Evolutionary conservation across 2,329 filamentous ascomycete genomes (phyloP), one percentile per base, ranked within the genome.

Genomic region (Sclerotinia spermophila): DNA sequence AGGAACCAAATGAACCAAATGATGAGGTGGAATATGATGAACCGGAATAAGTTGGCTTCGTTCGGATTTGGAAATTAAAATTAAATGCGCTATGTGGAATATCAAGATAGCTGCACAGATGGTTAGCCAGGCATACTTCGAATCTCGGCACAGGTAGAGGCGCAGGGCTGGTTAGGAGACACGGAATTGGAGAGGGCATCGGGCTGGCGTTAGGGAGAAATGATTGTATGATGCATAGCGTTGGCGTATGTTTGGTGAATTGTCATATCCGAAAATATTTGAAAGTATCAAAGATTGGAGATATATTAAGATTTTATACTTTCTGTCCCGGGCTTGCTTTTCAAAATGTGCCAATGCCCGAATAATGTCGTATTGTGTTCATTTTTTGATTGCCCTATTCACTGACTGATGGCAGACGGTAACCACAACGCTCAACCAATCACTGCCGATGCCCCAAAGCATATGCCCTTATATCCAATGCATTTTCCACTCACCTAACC

Each of bases 1-100:
- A 87, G 76, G 94, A 97, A 80, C 91, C 93, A 8, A 84, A 86
- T 55, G 94, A 97, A 80, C 91, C 93, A 8, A 84, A 86, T 55
- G 90, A 93, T 73, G 86, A 87, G 62, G 84, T 86, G 72, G 86
- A 89, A 51, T 71, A 75, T 56, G 84, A 84, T 19, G 82, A 83
- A 59, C 80, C 30, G 42, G 66, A 77, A 55, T 76, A 78, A 44
- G 21, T 1, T 35, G 42, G 42, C 33, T n/a, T 48, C 3, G 42
- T n/a, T n/a, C 19, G 60, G 3, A 5, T n/a, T 30, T 35, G 30
- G 60, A 33, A 13, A 10, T 13, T n/a, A 21, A 62, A 48, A 35
- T 3, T 13, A n/a, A 21, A 24, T n/a, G 3, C 5, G 19, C 5
- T 19, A 24, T n/a, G 30, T 17, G 42, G 30, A 45, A 35, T n/a